A percentile compares a stretch with the other conserved stretches of the same genome.
Conservation (phyloP, 2,329 filamentous ascomycete genomes). For the Beauveria rudraprayagi region DNA sequence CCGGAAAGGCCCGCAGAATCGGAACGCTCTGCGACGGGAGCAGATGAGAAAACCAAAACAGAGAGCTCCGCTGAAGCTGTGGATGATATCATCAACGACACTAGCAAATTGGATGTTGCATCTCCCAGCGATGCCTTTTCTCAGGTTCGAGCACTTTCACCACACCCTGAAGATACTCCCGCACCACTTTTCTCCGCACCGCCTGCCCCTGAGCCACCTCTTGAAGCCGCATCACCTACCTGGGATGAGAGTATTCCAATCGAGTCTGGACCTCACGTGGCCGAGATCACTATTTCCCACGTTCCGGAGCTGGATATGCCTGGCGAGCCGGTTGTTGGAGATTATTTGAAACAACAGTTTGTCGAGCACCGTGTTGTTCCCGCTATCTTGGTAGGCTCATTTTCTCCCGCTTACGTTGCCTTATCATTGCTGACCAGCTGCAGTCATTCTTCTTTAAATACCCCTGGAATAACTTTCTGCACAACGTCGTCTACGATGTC, state of each 20-base stretch:
- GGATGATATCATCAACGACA: neutral
- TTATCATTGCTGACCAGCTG: constrained; percentile 12
- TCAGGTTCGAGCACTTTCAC: constrained; percentile 30
- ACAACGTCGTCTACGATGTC: constrained; percentile 98
- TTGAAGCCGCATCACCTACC: constrained; percentile 16
- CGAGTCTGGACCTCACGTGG: neutral
- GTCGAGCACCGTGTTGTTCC: constrained; percentile 91
- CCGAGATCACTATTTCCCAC: constrained; percentile 6
- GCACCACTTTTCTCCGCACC: constrained; percentile 47
- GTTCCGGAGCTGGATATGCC: constrained; percentile 13
- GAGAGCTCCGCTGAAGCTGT: constrained; percentile 11
- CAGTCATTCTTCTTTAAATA: constrained; percentile 97
- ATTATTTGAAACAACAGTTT: constrained; percentile 92
- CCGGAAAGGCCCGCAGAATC: neutral
- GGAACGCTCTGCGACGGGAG: constrained; percentile 14
- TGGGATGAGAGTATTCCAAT: neutral
- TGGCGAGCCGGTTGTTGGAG: constrained; percentile 72
- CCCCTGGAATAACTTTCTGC: constrained; percentile 98
- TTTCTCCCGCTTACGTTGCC: neutral
- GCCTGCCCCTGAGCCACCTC: constrained; percentile 21
- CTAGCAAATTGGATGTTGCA: constrained; percentile 5
- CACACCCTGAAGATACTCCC: constrained; percentile 60
- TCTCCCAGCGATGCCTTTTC: neutral
- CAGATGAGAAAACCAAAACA: constrained; percentile 11
- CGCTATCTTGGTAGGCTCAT: constrained; percentile 71